A percentile compares a stretch with the other conserved stretches of the same genome.
phyloP scores from a whole-genome alignment of 2,329 filamentous ascomycete species.

The Alternaria triticimaculans region DNA sequence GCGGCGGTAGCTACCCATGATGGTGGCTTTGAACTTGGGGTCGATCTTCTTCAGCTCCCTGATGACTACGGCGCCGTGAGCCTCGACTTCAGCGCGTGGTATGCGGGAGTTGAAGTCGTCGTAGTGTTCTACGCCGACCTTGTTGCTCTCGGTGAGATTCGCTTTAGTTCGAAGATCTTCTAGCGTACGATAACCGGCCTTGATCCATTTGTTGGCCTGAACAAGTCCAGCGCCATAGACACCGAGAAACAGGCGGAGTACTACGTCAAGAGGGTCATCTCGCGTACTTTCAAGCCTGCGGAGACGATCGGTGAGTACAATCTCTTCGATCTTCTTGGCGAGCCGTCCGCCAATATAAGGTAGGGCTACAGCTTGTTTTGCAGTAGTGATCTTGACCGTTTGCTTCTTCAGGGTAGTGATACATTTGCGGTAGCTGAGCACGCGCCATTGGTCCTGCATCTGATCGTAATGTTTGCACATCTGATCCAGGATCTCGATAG shows the following conservation, averaged over 20 bases:
- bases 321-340: conserved; percentile 88
- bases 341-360: conserved; percentile 74
- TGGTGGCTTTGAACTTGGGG: conserved; percentile 68
- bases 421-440: conserved; percentile 76
- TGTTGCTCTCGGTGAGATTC: conserved; percentile 72
- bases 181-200: conserved; percentile 75
- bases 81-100: conserved; percentile 75
- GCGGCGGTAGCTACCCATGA: conserved; percentile 85
- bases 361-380: conserved; percentile 71
- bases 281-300: conserved; percentile 74
- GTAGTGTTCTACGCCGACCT: conserved; percentile 79
- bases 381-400: conserved; percentile 67
- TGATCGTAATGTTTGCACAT: conserved; percentile 81
- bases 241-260: conserved; percentile 73
- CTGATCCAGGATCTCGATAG: conserved; percentile 76
- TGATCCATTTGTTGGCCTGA: conserved; percentile 77
- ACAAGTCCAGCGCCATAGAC: conserved; percentile 79
- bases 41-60: conserved; percentile 67
- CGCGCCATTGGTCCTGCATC: conserved; percentile 79
- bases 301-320: conserved; percentile 75
- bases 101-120: conserved; percentile 81
- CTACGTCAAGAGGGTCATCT: conserved; percentile 68
- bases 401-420: conserved; percentile 76
- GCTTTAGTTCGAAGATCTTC: conserved; percentile 70
- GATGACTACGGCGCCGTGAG: conserved; percentile 70